Conservation (phyloP, 768 basidiomycete genomes). For the Russula vinacea region DNA sequence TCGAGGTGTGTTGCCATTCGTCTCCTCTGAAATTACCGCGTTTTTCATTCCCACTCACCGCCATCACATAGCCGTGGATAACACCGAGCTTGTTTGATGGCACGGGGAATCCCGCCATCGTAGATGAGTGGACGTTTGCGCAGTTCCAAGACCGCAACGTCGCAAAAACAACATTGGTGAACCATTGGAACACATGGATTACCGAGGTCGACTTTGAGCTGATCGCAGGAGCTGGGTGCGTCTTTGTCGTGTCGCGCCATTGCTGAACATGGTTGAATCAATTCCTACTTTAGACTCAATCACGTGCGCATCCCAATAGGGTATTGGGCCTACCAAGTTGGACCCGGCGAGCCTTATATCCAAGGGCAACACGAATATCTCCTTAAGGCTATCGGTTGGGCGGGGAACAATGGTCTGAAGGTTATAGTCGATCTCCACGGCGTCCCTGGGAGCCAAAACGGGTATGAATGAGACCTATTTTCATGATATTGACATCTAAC, state of each 20-base stretch:
- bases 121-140: conserved; percentile 79
- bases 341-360: conserved; percentile 72
- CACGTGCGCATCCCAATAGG: conserved; percentile 84
- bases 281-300: conserved; percentile 52
- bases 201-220: conserved; percentile 73
- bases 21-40: not conserved
- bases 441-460: conserved; percentile 83
- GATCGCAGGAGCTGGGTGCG: conserved; percentile 71
- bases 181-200: conserved; percentile 84
- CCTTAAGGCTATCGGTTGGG: conserved; percentile 67
- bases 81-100: conserved; percentile 72
- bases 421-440: conserved; percentile 70
- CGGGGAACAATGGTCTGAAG: conserved; percentile 65
- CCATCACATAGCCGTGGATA: conserved; percentile 58
- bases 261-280: too few species aligned
- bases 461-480: conserved; percentile 42
- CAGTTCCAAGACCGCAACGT: conserved; percentile 51
- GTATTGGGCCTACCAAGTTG: conserved; percentile 86
- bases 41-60: not conserved
- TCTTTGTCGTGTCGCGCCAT: too few species aligned
- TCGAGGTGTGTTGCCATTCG: conserved; percentile 42
- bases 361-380: conserved; percentile 75
- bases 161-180: conserved; percentile 49
- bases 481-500: conserved; percentile 28
- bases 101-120: conserved; percentile 53